These are phyloP conservation scores for Lasiosphaeris hirsuta DNA, from an alignment of 495 filamentous ascomycete genomes.

Conservation along the genomic window DNA sequence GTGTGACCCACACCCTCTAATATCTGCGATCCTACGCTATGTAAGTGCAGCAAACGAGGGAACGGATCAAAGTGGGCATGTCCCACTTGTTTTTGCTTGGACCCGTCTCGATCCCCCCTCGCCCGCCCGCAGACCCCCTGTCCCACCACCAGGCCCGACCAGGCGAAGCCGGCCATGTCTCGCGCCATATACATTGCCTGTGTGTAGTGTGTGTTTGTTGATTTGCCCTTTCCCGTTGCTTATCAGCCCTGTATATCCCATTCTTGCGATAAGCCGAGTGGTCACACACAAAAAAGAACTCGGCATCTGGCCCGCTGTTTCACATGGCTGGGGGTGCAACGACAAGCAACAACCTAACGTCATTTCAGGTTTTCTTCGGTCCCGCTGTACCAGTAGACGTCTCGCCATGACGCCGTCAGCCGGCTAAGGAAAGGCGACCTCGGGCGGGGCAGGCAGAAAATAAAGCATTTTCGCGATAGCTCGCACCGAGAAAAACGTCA, in stretches of 20 bases:
- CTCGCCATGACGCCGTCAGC: neutral
- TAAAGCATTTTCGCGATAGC: neutral
- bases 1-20: conserved; percentile 4
- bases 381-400: neutral
- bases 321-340: too few relatives aligned
- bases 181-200: neutral
- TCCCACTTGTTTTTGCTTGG: too few relatives aligned
- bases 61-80: too few relatives aligned
- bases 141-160: too few relatives aligned
- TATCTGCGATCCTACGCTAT: conserved; percentile 3
- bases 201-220: too few relatives aligned
- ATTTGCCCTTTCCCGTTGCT: neutral
- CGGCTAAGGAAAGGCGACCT: too few relatives aligned
- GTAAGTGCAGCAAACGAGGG: neutral
- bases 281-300: too few relatives aligned
- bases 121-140: too few relatives aligned
- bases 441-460: neutral
- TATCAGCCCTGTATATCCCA: neutral
- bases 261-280: neutral
- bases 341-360: too few relatives aligned
- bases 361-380: neutral
- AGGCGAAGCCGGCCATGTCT: neutral
- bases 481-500: neutral
- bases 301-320: too few relatives aligned
- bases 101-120: too few relatives aligned